Conservation (phyloP, 2,329 filamentous ascomycete genomes). For the Colletotrichum melonis region DNA sequence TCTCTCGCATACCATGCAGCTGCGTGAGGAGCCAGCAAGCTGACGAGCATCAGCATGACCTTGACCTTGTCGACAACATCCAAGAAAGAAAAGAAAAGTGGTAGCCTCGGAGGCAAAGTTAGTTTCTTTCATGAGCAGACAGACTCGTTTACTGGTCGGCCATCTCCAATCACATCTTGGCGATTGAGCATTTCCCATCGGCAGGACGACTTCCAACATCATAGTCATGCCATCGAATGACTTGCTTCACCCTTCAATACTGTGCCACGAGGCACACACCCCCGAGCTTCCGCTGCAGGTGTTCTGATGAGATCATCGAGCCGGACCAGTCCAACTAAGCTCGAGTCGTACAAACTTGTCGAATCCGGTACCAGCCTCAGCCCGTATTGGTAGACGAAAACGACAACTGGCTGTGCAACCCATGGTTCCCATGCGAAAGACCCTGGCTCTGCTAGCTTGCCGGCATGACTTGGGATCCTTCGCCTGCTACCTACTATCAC, state of each 20-base stretch:
- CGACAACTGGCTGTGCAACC: background rate
- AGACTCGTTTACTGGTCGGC: background rate
- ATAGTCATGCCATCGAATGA: background rate
- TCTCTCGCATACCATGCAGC: background rate
- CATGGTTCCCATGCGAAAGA: background rate
- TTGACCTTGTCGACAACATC: background rate
- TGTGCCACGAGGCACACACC: background rate
- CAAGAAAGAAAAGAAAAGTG: background rate
- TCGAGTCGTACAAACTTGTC: slow-evolving; percentile 13
- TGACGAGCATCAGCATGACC: background rate
- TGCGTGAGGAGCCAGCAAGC: background rate
- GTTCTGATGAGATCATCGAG: slow-evolving; percentile 20
- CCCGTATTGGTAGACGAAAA: background rate
- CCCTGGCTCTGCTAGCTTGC: slow-evolving; percentile 1
- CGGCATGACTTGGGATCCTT: background rate
- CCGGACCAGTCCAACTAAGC: background rate
- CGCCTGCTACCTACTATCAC: background rate
- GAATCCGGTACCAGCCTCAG: background rate
- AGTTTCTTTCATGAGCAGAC: background rate
- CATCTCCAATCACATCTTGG: slow-evolving; percentile 22
- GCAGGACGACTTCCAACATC: background rate
- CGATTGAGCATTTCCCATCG: slow-evolving; percentile 12
- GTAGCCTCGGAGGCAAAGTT: background rate
- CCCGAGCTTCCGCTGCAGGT: background rate
- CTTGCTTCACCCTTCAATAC: background rate